Evolutionary conservation across 352 stramenopile genomes (phyloP).

Genomic region (Plasmopara viticola): DNA sequence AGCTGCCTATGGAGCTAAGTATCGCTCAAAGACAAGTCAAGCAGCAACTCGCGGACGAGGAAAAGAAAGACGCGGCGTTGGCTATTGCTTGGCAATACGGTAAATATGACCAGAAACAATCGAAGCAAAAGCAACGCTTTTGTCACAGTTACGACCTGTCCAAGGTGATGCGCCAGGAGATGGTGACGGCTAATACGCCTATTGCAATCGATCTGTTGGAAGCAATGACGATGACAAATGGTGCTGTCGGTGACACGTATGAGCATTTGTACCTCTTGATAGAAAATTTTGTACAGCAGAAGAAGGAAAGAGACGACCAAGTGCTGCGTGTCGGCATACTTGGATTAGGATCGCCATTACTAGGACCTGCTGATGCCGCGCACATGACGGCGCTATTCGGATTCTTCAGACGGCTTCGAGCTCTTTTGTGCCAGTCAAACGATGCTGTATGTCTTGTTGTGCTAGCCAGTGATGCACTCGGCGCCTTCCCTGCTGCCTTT

Average conservation of each 20-base stretch:
- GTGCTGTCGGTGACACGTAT: slow-evolving; percentile 21
- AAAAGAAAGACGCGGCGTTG: slow-evolving; percentile 16
- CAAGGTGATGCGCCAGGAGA: slow-evolving; percentile 42
- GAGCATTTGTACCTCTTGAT: slow-evolving; percentile 22
- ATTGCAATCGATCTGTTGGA: slow-evolving; percentile 22
- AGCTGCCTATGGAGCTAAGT: slow-evolving; percentile 60
- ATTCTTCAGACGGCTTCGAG: slow-evolving; percentile 33
- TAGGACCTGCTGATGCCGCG: slow-evolving; percentile 19
- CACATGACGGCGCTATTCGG: slow-evolving; percentile 41
- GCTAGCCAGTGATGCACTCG: slow-evolving; percentile 18
- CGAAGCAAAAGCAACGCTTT: slow-evolving; percentile 31
- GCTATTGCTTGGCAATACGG: slow-evolving; percentile 76
- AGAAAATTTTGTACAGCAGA: slow-evolving; percentile 13
- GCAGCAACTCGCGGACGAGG: slow-evolving; percentile 28
- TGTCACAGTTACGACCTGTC: slow-evolving; percentile 76
- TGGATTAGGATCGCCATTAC: slow-evolving; percentile 39
- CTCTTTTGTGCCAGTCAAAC: slow-evolving; percentile 16
- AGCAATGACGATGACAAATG: slow-evolving; percentile 1
- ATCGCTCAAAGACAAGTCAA: slow-evolving; percentile 62
- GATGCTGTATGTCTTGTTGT: slow-evolving; percentile 26
- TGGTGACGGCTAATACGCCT: slow-evolving; percentile 37
- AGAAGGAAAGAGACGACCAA: slow-evolving; percentile 5
- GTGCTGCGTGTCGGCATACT: slow-evolving; percentile 41
- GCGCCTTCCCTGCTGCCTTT: slow-evolving; percentile 27
- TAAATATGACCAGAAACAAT: slow-evolving; percentile 37